phyloP scores from a whole-genome alignment of 257 asterid species.

The Hygrophila difformis region DNA sequence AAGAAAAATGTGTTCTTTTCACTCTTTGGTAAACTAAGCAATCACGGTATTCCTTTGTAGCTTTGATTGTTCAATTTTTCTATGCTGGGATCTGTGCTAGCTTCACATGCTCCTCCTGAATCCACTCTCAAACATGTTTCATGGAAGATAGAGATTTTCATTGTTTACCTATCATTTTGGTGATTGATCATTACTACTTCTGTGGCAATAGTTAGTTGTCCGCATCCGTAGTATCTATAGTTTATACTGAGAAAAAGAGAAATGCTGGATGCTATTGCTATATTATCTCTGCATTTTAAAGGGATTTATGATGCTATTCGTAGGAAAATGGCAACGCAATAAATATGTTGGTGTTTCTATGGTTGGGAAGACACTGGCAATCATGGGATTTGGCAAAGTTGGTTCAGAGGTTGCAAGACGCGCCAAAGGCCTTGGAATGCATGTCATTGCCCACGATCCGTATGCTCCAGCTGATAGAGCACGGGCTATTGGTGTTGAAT shows the following conservation, averaged over 20 bases:
- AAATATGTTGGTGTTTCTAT: conserved; percentile 68
- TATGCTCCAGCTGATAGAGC: conserved; percentile 98
- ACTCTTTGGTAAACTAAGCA: neutral
- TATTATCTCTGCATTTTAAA: no score
- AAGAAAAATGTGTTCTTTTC: neutral
- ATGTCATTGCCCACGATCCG: conserved; percentile 89
- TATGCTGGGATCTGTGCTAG: neutral
- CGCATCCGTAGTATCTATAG: no score
- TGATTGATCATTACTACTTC: no score
- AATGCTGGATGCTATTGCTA: no score
- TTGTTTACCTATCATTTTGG: no score
- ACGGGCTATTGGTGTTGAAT: conserved; percentile 82
- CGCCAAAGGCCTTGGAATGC: conserved; percentile 96
- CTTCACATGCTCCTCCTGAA: conserved; percentile 8
- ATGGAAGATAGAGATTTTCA: no score
- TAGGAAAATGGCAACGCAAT: conserved; percentile 79
- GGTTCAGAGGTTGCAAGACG: conserved; percentile 71
- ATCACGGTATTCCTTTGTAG: neutral
- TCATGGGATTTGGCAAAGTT: conserved; percentile 96
- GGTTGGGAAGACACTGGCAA: conserved; percentile 88
- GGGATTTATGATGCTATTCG: conserved; percentile 16
- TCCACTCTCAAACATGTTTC: neutral
- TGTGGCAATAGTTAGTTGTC: no score
- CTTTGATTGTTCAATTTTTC: neutral
- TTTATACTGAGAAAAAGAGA: no score